These are phyloP conservation scores for Rhizoclosmatium globosum DNA, from an alignment of 192 early-diverging fungal genomes.

Conservation along the genomic window DNA sequence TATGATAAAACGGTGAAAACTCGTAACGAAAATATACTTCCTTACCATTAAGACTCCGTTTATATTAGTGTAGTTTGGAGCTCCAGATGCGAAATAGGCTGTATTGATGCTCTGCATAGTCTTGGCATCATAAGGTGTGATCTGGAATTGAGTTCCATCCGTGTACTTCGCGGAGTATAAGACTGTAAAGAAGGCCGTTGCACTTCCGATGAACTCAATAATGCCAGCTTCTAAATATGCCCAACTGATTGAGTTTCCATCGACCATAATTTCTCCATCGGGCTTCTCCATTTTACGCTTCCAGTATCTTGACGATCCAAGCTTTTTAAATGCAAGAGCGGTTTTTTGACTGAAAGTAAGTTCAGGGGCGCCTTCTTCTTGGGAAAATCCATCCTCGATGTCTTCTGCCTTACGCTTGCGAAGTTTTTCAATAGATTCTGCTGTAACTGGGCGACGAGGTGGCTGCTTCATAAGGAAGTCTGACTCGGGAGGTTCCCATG, in stretches of 20 bases:
- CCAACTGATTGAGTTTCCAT: constrained; percentile 81
- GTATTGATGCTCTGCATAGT: not conserved
- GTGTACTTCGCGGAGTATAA: constrained; percentile 65
- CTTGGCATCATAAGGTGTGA: constrained; percentile 21
- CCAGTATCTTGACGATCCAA: constrained; percentile 38
- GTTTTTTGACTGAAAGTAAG: not conserved
- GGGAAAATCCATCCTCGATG: constrained; percentile 3
- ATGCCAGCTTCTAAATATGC: constrained; percentile 87
- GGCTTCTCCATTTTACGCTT: constrained; percentile 60
- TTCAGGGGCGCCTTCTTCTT: not conserved
- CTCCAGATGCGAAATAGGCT: constrained; percentile 13
- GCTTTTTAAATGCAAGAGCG: not conserved
- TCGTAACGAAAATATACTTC: constrained; percentile 29
- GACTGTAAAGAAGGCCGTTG: constrained; percentile 82
- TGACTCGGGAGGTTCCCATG: constrained; percentile 90
- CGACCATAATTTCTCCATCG: constrained; percentile 90
- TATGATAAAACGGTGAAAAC: constrained; percentile 42
- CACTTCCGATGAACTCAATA: constrained; percentile 77
- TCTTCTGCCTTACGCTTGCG: constrained; percentile 35
- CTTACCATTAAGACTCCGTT: constrained; percentile 45
- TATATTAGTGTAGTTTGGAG: constrained; percentile 22
- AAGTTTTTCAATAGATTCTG: constrained; percentile 66
- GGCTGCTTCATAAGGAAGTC: constrained; percentile 85
- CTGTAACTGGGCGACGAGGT: constrained; percentile 90
- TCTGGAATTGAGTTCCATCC: constrained; percentile 22